Evolutionary conservation across 345 rosid species (phyloP).

Genomic region (Toxicodendron radicans): DNA sequence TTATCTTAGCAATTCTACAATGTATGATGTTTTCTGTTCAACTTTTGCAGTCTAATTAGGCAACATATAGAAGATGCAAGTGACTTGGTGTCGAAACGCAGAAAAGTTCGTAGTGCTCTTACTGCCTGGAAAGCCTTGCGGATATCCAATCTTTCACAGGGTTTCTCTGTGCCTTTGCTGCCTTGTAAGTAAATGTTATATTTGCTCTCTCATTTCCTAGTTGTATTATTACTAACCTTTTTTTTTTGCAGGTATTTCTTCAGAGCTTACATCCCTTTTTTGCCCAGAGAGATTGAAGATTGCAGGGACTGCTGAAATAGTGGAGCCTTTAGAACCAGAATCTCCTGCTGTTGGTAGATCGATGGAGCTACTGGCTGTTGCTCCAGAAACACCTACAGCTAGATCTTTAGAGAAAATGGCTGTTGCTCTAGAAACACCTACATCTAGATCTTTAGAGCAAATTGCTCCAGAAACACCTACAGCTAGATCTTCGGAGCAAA

Average conservation of each 20-base stretch:
- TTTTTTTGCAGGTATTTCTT: constrained; percentile 46
- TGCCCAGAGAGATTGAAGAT: constrained; percentile 25
- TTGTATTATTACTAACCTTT: constrained; percentile 28
- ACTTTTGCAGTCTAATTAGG: constrained; percentile 54
- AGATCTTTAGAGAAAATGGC: background rate
- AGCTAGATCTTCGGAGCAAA: background rate
- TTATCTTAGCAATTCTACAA: background rate
- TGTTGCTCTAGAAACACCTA: background rate
- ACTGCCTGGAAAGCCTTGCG: constrained; percentile 44
- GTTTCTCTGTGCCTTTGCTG: constrained; percentile 54
- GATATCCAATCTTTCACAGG: constrained; percentile 33
- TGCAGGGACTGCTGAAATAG: constrained; percentile 19
- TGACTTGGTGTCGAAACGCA: constrained; percentile 57
- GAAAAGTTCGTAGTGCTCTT: constrained; percentile 38
- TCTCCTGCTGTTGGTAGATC: constrained; percentile 20
- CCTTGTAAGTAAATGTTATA: constrained; percentile 48
- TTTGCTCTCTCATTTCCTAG: background rate
- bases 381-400: constrained; percentile 23
- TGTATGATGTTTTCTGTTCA: constrained; percentile 13
- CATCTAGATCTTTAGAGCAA: background rate
- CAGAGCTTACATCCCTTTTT: constrained; percentile 51
- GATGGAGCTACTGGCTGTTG: constrained; percentile 21
- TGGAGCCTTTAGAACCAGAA: constrained; percentile 21
- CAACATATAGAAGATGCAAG: constrained; percentile 54
- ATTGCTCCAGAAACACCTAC: background rate